Conservation (phyloP, 306 rosid species). For the Nissolia schottii region DNA sequence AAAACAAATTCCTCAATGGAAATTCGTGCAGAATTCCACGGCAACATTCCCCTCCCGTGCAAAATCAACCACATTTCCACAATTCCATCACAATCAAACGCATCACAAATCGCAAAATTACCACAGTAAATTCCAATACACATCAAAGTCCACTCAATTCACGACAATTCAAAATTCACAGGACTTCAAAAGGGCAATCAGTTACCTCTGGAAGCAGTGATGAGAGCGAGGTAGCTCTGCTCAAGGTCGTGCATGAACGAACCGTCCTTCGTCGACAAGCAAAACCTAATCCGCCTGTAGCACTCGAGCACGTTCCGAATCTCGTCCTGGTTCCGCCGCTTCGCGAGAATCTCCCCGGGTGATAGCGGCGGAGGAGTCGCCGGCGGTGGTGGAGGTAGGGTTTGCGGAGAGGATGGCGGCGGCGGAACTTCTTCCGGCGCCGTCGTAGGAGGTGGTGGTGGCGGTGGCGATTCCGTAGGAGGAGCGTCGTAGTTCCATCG, state of each 20-base stretch:
- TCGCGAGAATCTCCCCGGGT: constrained; percentile 42
- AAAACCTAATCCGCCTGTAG: constrained; percentile 29
- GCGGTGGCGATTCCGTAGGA: constrained; percentile 15
- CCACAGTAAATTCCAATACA: neutral
- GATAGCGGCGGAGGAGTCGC: constrained; percentile 41
- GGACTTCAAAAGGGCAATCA: too few species aligned
- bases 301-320: constrained; percentile 32
- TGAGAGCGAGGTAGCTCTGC: constrained; percentile 40
- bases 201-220: constrained; percentile 46
- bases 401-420: constrained; percentile 23
- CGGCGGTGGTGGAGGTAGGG: constrained; percentile 31
- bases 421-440: neutral
- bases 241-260: constrained; percentile 32
- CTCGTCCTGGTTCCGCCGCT: constrained; percentile 39
- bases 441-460: constrained; percentile 3
- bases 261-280: constrained; percentile 18
- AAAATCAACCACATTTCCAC: neutral
- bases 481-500: constrained; percentile 21
- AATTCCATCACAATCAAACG: neutral
- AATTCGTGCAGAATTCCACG: neutral
- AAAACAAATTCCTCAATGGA: neutral
- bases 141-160: neutral
- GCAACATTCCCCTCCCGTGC: neutral
- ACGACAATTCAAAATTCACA: neutral
- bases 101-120: neutral